Evolutionary conservation across 2,329 filamentous ascomycete species (phyloP), one percentile per base, ranked within the genome.

Genomic region (Penicillium crustosum): DNA sequence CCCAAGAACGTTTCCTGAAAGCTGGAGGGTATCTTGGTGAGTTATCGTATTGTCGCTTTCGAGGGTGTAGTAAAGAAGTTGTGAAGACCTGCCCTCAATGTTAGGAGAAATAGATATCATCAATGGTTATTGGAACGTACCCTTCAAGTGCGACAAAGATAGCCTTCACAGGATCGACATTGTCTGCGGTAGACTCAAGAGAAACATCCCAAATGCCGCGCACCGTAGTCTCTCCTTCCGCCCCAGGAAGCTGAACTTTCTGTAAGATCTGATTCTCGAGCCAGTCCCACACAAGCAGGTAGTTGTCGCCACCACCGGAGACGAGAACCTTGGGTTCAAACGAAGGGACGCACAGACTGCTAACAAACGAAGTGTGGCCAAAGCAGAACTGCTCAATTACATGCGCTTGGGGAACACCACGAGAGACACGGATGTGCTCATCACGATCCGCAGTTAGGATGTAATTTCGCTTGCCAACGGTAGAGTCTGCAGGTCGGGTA

Each of bases 331-430:
- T 81, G 3, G 81, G 80, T 25, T 79, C 76, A 52, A 75, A 77
- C 0, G 71, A 70, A 0, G 87, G 86, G 19, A 93, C 77, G 67
- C 87, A 89, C 43, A 99, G 78, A 57, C 85, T 86, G 77, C 83
- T 91, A 63, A 99, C 81, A 72, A 97, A 97, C 38, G 93, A 85
- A 52, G 82, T 86, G 75, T 99, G 94, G 4, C 92, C 93, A 3
- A 97, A 83, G 71, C 93, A 97, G 75, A 90, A 97, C 0, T 82
- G 82, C 74, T 97, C 92, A 62, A 97, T 95, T 59, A 97, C 82
- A 73, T 97, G 89, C 0, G 91, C 82, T 73, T 97, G 93, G 1
- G 91, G 89, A 60, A 87, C 81, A 39, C 88, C 91, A 57, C 91
- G 84, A 49, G 91, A 96, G 21, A 97, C 82, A 38, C 94, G 89